These are phyloP conservation scores for Dipodascus albidus DNA, from an alignment of 805 yeast genomes.

Conservation along the genomic window DNA sequence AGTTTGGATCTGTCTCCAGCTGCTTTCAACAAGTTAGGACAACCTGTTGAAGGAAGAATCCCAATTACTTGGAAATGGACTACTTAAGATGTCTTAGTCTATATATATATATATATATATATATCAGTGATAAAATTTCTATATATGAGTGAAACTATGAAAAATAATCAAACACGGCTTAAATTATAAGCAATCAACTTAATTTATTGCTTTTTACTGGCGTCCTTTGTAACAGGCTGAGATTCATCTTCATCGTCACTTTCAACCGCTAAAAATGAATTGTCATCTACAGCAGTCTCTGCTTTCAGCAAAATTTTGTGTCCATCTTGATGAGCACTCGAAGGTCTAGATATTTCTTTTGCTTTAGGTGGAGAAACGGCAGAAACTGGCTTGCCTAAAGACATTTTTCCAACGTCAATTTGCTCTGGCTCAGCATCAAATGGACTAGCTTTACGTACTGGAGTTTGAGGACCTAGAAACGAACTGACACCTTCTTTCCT, in stretches of 20 bases:
- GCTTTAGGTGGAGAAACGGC: slow-evolving; percentile 26
- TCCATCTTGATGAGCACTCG: neutral
- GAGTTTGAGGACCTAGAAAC: slow-evolving; percentile 1
- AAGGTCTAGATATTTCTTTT: slow-evolving; percentile 10
- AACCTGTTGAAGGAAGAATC: slow-evolving; percentile 41
- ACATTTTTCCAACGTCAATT: slow-evolving; percentile 36
- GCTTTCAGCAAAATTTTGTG: slow-evolving; percentile 25
- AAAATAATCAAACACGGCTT: too few relatives aligned
- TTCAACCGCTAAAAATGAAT: slow-evolving; percentile 40
- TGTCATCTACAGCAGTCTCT: slow-evolving; percentile 31
- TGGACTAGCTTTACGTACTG: slow-evolving; percentile 18
- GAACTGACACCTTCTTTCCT: slow-evolving; percentile 38
- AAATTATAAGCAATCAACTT: too few relatives aligned
- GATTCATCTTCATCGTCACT: slow-evolving; percentile 34
- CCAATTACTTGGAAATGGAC: slow-evolving; percentile 36
- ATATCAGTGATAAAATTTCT: neutral
- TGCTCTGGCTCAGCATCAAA: slow-evolving; percentile 48
- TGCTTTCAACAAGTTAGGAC: slow-evolving; percentile 44
- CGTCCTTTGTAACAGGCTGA: too few relatives aligned
- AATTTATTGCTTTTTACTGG: too few relatives aligned
- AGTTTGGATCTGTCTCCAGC: slow-evolving; percentile 49
- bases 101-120: too few relatives aligned
- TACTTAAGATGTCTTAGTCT: neutral
- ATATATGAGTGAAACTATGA: neutral
- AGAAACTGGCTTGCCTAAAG: slow-evolving; percentile 23